Evolutionary conservation across 345 rosid species (phyloP), one percentile per base, ranked within the genome.

Genomic region (Acer negundo): DNA sequence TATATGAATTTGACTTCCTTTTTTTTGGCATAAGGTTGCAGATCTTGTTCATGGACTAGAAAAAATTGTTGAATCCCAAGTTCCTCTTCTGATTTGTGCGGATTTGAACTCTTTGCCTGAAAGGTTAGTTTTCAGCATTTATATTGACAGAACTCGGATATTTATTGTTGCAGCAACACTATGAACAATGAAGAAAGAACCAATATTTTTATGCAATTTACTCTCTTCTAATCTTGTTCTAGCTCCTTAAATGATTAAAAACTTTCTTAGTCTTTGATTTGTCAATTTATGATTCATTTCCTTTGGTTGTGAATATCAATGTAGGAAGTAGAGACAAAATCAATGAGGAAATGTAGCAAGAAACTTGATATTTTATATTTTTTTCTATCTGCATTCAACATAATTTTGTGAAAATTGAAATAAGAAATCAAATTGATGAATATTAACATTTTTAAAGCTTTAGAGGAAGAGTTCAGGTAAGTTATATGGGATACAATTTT

Each of bases 1-100:
- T 12, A 35, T 46, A 40, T 67, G 23, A 42, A n/a, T 24, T 17
- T 68, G 20, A 67, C 46, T 73, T 1, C 1, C 51, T 44, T 40
- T 53, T 72, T 23, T 53, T 1, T 68, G 38, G 22, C 63, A 42
- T 16, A 19, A 87, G 87, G 82, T 87, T 46, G 72, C 75, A 20
- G 67, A 77, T 26, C 85, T 84, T 51, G 59, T 87, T 46, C 64
- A 74, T 63, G 86, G 80, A 79, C 67, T 84, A 42, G 86, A 84
- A 72, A 84, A 79, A 53, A 81, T 82, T 67, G 77, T 78, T 23
- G 70, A 77, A 73, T 69, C 80, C 73, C 28, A 81, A 73, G 70
- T 84, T 75, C 90, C 86, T 26, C 31, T 84, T 35, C 44, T 84
- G 61, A 79, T 84, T 40, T 84, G 87, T 62, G 89, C 84, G 68